Conservation (phyloP, 257 asterid species). For the Paraleonurus japonicus region DNA sequence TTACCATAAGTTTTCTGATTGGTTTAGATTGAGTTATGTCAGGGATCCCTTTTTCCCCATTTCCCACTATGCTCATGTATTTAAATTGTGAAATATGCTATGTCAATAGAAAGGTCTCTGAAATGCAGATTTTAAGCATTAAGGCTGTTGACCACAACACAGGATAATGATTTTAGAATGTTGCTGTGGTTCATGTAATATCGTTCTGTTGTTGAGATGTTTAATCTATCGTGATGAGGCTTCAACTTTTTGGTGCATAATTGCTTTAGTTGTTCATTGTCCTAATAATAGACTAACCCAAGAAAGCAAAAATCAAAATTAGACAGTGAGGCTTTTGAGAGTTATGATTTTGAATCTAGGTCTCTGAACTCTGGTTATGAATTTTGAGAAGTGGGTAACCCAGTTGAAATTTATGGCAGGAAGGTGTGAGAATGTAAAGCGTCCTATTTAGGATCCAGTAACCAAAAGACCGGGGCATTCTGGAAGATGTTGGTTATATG, state of each 20-base stretch:
- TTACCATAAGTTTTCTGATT: background rate
- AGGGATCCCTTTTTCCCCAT: background rate
- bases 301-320: no score
- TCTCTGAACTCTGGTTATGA: no score
- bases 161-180: background rate
- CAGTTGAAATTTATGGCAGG: no score
- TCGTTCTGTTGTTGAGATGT: background rate
- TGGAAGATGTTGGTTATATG: no score
- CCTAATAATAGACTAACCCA: background rate
- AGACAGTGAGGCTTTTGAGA: no score
- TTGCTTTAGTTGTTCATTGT: background rate
- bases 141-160: background rate
- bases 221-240: background rate
- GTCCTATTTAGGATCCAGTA: no score
- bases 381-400: no score
- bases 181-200: background rate
- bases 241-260: background rate
- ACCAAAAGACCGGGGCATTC: no score
- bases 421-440: no score
- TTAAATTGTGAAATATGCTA: background rate
- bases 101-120: background rate
- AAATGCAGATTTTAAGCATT: background rate
- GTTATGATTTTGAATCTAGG: no score
- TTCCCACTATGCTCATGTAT: background rate
- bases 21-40: background rate